Evolutionary conservation across 2,329 filamentous ascomycete genomes (phyloP).

Genomic region (Daldinia eschscholtzii): DNA sequence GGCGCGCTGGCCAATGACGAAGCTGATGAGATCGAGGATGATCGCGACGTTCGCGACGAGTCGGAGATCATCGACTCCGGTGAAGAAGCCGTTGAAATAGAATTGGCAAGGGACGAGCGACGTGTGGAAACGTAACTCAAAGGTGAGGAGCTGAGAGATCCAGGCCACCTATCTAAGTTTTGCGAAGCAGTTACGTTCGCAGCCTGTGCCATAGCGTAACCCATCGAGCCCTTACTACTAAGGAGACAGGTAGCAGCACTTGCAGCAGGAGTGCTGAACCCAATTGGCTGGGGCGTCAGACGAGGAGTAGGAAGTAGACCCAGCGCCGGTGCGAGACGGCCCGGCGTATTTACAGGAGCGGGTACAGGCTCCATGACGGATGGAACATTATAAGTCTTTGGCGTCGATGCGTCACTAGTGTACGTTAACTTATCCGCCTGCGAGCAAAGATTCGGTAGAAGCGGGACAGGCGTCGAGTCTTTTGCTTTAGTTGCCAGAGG

Average conservation of each 20-base stretch:
- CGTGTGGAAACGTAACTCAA: slow-evolving; percentile 64
- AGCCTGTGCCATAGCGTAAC: slow-evolving; percentile 70
- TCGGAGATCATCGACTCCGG: slow-evolving; percentile 77
- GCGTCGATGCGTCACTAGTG: slow-evolving; percentile 57
- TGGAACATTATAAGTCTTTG: slow-evolving; percentile 58
- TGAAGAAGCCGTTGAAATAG: slow-evolving; percentile 72
- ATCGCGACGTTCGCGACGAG: slow-evolving; percentile 70
- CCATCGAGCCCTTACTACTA: slow-evolving; percentile 68
- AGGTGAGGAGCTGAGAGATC: slow-evolving; percentile 64
- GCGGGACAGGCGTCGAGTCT: slow-evolving; percentile 56
- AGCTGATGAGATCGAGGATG: slow-evolving; percentile 73
- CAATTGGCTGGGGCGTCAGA: slow-evolving; percentile 67
- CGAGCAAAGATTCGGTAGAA: slow-evolving; percentile 61
- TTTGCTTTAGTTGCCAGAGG: slow-evolving; percentile 50
- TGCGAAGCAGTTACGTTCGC: slow-evolving; percentile 61
- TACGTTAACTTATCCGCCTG: slow-evolving; percentile 56
- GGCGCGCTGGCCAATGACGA: slow-evolving; percentile 72
- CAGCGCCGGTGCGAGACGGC: slow-evolving; percentile 65
- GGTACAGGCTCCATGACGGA: slow-evolving; percentile 65
- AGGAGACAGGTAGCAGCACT: slow-evolving; percentile 65
- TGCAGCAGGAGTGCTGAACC: slow-evolving; percentile 72
- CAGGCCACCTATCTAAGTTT: slow-evolving; percentile 66
- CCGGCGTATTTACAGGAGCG: slow-evolving; percentile 58
- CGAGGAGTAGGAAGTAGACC: slow-evolving; percentile 70
- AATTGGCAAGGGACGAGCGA: slow-evolving; percentile 73